Percentiles rank a stretch among this genome's conserved stretches.
phyloP scores from a whole-genome alignment of 306 rosid species.

The Prunus salicina region DNA sequence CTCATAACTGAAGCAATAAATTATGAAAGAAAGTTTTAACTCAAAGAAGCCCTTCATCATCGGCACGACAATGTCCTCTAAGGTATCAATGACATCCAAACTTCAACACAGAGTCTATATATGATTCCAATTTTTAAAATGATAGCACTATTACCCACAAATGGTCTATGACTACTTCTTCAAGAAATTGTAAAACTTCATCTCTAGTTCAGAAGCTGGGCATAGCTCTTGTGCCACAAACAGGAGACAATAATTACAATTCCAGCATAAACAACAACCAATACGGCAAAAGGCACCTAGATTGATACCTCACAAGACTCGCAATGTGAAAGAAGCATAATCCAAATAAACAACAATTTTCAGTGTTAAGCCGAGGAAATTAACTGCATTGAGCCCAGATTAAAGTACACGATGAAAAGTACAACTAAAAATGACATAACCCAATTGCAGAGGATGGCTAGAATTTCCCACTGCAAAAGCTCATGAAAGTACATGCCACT shows the following conservation, averaged over 20 bases:
- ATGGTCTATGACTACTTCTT: neutral
- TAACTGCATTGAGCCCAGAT: neutral
- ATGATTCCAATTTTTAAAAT: neutral
- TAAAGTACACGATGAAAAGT: neutral
- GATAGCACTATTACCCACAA: neutral
- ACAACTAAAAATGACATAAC: neutral
- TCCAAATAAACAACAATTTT: neutral
- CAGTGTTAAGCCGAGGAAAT: neutral
- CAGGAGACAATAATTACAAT: neutral
- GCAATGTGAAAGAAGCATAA: neutral
- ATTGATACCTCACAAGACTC: neutral
- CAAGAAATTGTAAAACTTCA: neutral
- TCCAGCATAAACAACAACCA: neutral
- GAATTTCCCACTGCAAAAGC: slow-evolving; percentile 20
- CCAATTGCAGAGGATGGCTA: slow-evolving; percentile 24
- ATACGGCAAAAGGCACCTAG: neutral
- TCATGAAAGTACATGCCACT: slow-evolving; percentile 28
- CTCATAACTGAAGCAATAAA: neutral
- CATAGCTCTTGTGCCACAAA: neutral
- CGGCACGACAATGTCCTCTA: neutral
- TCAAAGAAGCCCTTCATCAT: neutral
- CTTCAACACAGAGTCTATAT: neutral
- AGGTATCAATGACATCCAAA: neutral
- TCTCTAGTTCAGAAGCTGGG: neutral
- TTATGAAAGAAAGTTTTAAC: neutral